Percentiles rank a stretch among this genome's conserved stretches.
Conservation (phyloP, 1,284 basidiomycete genomes). For the Fistulina hepatica region DNA sequence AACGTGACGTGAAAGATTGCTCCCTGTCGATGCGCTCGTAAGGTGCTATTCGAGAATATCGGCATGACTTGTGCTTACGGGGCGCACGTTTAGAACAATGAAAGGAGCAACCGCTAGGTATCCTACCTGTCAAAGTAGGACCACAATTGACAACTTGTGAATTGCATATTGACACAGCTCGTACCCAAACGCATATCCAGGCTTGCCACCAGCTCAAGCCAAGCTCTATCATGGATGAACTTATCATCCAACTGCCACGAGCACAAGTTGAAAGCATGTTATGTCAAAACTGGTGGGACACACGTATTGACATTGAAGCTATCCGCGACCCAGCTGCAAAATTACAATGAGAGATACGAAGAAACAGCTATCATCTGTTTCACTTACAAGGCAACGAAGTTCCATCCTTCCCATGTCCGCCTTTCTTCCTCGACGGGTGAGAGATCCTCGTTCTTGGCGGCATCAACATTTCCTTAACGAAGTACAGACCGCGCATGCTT, state of each 20-base stretch:
- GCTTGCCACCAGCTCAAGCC: constrained; percentile 80
- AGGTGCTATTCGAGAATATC: not conserved
- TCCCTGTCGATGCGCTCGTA: constrained; percentile 25
- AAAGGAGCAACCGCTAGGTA: constrained; percentile 66
- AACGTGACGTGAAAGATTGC: constrained; percentile 75
- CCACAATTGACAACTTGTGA: too few relatives aligned
- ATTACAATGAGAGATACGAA: not conserved
- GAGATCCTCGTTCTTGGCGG: constrained; percentile 49
- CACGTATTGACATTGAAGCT: constrained; percentile 75
- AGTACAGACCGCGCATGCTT: constrained; percentile 15
- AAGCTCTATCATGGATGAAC: constrained; percentile 62
- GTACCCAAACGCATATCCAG: constrained; percentile 68
- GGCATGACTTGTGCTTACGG: constrained; percentile 16
- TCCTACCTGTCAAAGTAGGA: too few relatives aligned
- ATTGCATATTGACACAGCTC: too few relatives aligned
- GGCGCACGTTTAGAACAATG: constrained; percentile 71
- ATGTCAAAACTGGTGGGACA: constrained; percentile 22
- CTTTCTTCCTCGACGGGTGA: constrained; percentile 47
- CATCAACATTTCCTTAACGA: constrained; percentile 3
- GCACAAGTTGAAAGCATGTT: constrained; percentile 4
- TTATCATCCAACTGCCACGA: constrained; percentile 56
- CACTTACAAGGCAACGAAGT: constrained; percentile 58
- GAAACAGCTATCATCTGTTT: too few relatives aligned
- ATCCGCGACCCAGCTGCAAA: constrained; percentile 69
- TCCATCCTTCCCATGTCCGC: constrained; percentile 48